Conservation (phyloP, 805 yeast genomes). For the Kuraishia hungarica region DNA sequence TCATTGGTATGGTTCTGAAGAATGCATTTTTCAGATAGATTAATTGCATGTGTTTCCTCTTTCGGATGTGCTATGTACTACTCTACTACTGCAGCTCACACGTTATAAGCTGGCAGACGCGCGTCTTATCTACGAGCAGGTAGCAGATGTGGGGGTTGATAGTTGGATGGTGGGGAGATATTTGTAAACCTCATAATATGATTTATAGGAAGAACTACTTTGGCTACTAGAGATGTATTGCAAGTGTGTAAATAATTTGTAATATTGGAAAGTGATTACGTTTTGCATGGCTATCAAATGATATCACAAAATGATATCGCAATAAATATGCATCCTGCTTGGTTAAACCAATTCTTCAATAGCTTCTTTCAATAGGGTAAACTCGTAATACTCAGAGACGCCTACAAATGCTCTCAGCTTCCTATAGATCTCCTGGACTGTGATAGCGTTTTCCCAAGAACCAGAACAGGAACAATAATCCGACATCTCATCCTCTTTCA, state of each 20-base stretch:
- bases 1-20: background rate
- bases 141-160: too few species aligned
- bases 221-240: too few species aligned
- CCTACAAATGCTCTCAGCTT: conserved; percentile 42
- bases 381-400: conserved; percentile 51
- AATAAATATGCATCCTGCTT: background rate
- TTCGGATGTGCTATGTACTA: background rate
- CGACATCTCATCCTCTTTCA: conserved; percentile 63
- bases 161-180: too few species aligned
- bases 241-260: too few species aligned
- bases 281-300: background rate
- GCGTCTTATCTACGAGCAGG: background rate
- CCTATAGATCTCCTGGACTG: conserved; percentile 32
- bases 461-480: conserved; percentile 87
- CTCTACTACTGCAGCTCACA: background rate
- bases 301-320: background rate
- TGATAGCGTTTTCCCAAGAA: conserved; percentile 55
- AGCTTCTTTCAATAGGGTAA: conserved; percentile 41
- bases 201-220: too few species aligned
- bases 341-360: conserved; percentile 14
- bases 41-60: background rate
- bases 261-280: background rate
- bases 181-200: too few species aligned
- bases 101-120: background rate
- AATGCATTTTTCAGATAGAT: background rate